Evolutionary conservation across 352 stramenopile genomes (phyloP), one percentile per base, ranked within the genome.

Genomic region (Phytophthora crassamura): DNA sequence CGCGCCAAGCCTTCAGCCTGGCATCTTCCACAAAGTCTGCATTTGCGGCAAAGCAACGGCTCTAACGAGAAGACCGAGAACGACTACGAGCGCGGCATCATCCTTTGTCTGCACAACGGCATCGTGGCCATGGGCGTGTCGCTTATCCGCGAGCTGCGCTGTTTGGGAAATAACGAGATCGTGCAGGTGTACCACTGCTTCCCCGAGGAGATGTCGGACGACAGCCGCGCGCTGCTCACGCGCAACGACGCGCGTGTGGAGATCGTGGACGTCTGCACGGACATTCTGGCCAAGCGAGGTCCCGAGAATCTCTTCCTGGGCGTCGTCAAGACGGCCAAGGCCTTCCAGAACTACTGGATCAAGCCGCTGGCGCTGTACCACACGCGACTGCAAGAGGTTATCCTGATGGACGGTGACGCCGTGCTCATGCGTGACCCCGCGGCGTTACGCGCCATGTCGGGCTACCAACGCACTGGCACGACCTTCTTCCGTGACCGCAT

Each of bases 401-500:
- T 90, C 8, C 54, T 89, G 14, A 38, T 90, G 41, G 82, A 90
- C 54, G 79, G 77, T 14, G 82, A 89, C 53, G 82, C 74, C 10
- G 68, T 90, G 18, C 32, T 86, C 9, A 36, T 88, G 48, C 50
- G 53, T 1, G 62, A 90, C 34, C 78, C 78, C 1, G 72, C 82
- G 2, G 38, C 64, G 15, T 25, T 90, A 11, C 63, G 75, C 11
- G 30, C 42, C 14, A 74, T 70, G 47, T 63, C 59, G 0, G 74
- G 64, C 20, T 91, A 91, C 59, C 12, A 64, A 12, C 36, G 53
- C 10, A 85, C 59, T 7, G 80, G 80, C 9, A 89, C 82, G 45
- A 73, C 81, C 11, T 91, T 91, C 56, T 91, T 91, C 50, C 84
- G 87, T 39, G 82, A 91, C 60, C 79, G 78, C 20, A 64, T 84